Percentiles rank a stretch among this genome's conserved stretches.
Conservation (phyloP, 2,329 filamentous ascomycete species). For the Ophiognomonia clavigignenti-juglandacearum region DNA sequence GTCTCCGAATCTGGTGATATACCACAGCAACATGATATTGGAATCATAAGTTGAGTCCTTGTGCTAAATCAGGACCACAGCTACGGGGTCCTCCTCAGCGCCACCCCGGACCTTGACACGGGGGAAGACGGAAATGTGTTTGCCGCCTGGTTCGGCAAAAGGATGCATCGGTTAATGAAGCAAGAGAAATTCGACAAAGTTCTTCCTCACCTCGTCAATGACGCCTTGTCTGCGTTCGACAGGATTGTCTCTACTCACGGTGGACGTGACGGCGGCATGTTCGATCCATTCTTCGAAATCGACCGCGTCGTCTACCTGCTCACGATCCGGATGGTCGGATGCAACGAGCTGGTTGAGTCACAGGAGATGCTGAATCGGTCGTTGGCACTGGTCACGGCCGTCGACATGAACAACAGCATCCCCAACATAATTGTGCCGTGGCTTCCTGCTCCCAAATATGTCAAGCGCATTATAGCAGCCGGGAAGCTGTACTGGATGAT, state of each 20-base stretch:
- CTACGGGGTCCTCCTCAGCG: slow-evolving; percentile 27
- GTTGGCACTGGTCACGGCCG: neutral
- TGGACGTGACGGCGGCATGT: slow-evolving; percentile 24
- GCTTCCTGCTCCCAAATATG: neutral
- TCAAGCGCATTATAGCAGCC: neutral
- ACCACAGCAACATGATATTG: neutral
- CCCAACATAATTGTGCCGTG: neutral
- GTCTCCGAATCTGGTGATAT: too few species aligned
- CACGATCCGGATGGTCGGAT: slow-evolving; percentile 51
- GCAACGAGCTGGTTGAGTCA: slow-evolving; percentile 20
- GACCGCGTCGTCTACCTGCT: slow-evolving; percentile 49
- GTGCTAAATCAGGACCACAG: slow-evolving; percentile 11
- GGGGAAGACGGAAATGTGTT: slow-evolving; percentile 18
- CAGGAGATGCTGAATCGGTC: neutral
- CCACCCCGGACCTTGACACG: slow-evolving; percentile 19
- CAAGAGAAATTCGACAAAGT: slow-evolving; percentile 31
- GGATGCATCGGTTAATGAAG: slow-evolving; percentile 30
- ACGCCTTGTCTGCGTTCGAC: slow-evolving; percentile 34
- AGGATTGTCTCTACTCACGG: neutral
- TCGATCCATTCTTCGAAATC: slow-evolving; percentile 49
- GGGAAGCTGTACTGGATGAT: neutral
- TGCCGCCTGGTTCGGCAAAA: slow-evolving; percentile 24
- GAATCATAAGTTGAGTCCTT: neutral
- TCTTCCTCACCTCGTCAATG: slow-evolving; percentile 37
- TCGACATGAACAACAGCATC: neutral